Base-by-base conservation (phyloP, 495 filamentous ascomycete genomes). In the Amorphotheca resinae region DNA sequence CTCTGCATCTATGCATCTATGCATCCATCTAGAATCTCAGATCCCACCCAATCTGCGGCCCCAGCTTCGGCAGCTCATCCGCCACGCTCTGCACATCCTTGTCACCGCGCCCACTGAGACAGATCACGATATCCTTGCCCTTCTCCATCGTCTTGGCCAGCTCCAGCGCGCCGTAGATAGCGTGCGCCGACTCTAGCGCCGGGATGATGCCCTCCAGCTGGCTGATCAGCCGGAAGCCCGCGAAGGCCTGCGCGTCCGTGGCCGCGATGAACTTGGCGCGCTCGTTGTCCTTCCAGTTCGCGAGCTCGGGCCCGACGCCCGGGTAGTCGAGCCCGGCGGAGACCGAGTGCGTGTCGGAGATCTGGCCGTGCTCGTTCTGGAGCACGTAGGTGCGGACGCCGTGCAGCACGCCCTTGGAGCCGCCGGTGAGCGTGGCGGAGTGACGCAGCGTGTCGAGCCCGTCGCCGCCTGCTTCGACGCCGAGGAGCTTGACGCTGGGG, bases 11-110 rank as follows among this genome's bases (percentile, higher is more conserved):
- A n/a, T n/a, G n/a, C n/a, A n/a, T n/a, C n/a, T n/a, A n/a, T n/a
- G n/a, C n/a, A n/a, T n/a, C 25, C 11, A 41, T 23, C 21, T 51
- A 56, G 44, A 77, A 95, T 37, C 91, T 74, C 66, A 98, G 63
- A 68, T 96, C 89, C 91, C 91, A 98, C 43, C 85, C 86, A 60
- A 98, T 96, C 67, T 79, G 63, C 7, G 93, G 93, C 0, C 91
- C 91, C 46, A 98, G 55, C 45, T 67, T 80, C 17, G 91, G 91
- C 51, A 98, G 64, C 63, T 93, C 86, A 46, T 98, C 91, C 2
- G 91, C 91, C 30, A 98, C 89, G 56, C 84, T 93, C 76, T 96
- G 87, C 30, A 98, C 91, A 61, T 98, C 91, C 73, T 98, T 98
- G 57, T 98, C 91, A 28, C 91, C 91, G 51, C 91, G 71, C 12